Conservation (phyloP, 139 green algal species). For the Tetraselmis chui region DNA sequence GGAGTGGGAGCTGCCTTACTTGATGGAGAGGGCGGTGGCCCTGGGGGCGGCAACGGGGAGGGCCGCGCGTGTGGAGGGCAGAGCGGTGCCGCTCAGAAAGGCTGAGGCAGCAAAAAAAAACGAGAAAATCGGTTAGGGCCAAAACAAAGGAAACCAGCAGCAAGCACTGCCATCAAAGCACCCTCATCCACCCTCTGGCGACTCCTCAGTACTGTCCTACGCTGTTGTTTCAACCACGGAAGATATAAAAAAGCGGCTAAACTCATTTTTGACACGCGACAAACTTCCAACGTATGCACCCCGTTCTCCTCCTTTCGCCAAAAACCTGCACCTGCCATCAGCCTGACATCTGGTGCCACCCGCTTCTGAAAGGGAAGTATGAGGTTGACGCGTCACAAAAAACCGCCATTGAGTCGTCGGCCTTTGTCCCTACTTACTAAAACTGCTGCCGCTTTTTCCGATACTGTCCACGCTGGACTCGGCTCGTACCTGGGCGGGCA, state of each 20-base stretch:
- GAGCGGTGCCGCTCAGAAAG: background rate
- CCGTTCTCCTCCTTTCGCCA: too few relatives aligned
- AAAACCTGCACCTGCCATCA: too few relatives aligned
- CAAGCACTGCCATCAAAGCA: background rate
- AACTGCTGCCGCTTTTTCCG: background rate
- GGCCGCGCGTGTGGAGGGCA: background rate
- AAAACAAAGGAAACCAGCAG: too few relatives aligned
- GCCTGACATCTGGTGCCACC: too few relatives aligned
- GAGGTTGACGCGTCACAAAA: background rate
- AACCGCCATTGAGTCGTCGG: background rate
- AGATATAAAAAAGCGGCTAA: background rate
- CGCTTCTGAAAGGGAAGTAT: too few relatives aligned
- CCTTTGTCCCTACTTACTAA: background rate
- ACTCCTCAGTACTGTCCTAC: too few relatives aligned
- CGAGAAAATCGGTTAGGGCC: background rate
- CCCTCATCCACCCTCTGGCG: too few relatives aligned
- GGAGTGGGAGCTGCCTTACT: background rate
- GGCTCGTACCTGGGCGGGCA: background rate
- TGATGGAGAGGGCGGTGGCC: background rate
- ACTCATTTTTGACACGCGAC: background rate
- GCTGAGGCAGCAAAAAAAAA: background rate
- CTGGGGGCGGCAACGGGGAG: background rate
- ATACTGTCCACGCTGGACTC: too few relatives aligned
- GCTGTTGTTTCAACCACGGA: background rate
- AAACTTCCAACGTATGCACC: background rate